Evolutionary conservation across 1,139 yeast genomes (phyloP).

Genomic region (Saccharomyces hybrid): DNA sequence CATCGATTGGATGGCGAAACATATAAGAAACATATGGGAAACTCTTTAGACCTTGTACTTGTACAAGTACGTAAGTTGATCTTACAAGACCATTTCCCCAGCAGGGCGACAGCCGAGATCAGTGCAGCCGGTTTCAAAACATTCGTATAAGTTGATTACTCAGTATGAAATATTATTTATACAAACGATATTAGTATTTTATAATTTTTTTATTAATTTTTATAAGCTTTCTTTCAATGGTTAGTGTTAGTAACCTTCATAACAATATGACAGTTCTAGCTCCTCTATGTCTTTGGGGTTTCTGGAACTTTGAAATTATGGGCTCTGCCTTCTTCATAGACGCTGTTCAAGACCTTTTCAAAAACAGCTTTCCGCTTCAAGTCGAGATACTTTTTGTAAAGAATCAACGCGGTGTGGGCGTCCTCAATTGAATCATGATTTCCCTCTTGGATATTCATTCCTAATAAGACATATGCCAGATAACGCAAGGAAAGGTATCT

Average conservation of each 20-base stretch:
- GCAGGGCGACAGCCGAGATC: background rate
- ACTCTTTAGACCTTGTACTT: too few species aligned
- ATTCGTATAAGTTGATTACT: background rate
- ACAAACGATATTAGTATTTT: background rate
- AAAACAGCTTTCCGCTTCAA: conserved; percentile 52
- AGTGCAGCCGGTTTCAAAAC: background rate
- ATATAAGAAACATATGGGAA: background rate
- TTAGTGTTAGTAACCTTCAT: background rate
- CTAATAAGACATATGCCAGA: conserved; percentile 70
- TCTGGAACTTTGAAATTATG: conserved; percentile 53
- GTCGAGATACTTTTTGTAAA: conserved; percentile 66
- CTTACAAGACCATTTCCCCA: background rate
- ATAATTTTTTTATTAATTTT: background rate
- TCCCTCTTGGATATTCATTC: conserved; percentile 75
- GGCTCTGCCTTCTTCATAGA: conserved; percentile 70
- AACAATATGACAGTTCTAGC: background rate
- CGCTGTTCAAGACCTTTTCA: conserved; percentile 51
- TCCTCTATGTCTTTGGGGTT: background rate
- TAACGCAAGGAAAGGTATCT: conserved; percentile 83
- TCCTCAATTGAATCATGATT: conserved; percentile 97
- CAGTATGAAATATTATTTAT: background rate
- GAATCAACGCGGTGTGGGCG: conserved; percentile 74
- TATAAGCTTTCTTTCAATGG: background rate
- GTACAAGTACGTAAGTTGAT: too few species aligned
- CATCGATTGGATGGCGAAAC: background rate